phyloP scores from a whole-genome alignment of 2,329 filamentous ascomycete genomes.

The Gremmenia infestans region DNA sequence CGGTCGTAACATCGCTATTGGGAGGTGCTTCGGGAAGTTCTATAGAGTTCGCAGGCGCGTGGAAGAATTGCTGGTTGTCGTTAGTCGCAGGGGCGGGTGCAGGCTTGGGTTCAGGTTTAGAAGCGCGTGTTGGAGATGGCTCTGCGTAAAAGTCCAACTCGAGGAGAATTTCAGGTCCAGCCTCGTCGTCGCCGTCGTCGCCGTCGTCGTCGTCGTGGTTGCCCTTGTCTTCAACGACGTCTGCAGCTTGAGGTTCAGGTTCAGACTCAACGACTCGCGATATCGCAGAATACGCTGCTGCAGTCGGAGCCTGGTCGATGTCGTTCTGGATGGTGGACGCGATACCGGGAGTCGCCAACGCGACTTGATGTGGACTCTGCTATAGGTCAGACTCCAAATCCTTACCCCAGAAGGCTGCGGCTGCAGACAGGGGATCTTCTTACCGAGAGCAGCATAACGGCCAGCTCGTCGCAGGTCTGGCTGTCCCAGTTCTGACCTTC shows the following conservation, averaged over 20 bases:
- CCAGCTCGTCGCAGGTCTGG: conserved; percentile 11
- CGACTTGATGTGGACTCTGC: neutral
- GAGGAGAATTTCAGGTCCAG: neutral
- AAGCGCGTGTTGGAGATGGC: neutral
- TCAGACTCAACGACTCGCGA: neutral
- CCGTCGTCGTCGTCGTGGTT: neutral
- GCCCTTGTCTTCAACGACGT: neutral
- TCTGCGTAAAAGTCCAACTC: neutral
- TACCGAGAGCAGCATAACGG: conserved; percentile 17
- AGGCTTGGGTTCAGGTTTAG: neutral
- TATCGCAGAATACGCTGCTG: neutral
- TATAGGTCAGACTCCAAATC: conserved; percentile 5
- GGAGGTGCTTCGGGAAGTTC: neutral
- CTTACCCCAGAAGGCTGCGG: neutral
- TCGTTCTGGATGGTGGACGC: neutral
- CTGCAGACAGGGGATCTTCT: neutral
- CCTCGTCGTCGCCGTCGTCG: neutral
- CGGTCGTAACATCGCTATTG: neutral
- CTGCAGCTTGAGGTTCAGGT: neutral
- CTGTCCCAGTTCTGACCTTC: conserved; percentile 14
- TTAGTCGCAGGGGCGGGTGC: neutral
- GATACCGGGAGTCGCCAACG: neutral
- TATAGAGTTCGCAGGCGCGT: neutral
- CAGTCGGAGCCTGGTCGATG: neutral
- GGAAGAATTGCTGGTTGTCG: neutral